Percentiles rank a stretch among this genome's conserved stretches.
phyloP scores from a whole-genome alignment of 345 rosid genomes.

The Populus davidiana region DNA sequence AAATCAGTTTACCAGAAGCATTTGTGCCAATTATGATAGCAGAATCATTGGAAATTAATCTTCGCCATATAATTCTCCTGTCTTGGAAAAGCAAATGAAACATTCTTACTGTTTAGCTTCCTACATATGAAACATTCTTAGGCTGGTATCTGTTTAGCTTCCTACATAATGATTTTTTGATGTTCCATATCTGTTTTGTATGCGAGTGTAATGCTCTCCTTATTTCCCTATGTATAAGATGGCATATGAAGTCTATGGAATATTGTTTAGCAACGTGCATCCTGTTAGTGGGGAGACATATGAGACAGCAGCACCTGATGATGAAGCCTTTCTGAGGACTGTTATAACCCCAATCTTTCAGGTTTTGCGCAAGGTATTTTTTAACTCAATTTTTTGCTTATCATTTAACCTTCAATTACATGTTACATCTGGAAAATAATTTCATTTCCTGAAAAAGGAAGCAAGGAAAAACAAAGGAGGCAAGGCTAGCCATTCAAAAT shows the following conservation, averaged over 20 bases:
- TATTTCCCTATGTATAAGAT: conserved; percentile 49
- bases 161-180: background rate
- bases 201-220: conserved; percentile 22
- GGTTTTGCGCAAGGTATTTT: conserved; percentile 66
- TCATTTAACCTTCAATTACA: background rate
- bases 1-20: background rate
- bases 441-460: conserved; percentile 57
- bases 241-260: conserved; percentile 64
- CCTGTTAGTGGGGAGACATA: conserved; percentile 54
- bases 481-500: conserved; percentile 87
- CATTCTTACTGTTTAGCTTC: too few relatives aligned
- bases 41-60: background rate
- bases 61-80: background rate
- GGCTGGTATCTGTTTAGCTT: background rate
- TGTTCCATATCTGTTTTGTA: background rate
- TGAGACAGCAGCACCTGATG: conserved; percentile 50
- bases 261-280: conserved; percentile 48
- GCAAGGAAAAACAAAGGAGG: conserved; percentile 74
- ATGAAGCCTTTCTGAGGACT: conserved; percentile 70
- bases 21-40: background rate
- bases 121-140: too few relatives aligned
- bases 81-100: background rate
- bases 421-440: conserved; percentile 15
- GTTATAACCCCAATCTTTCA: conserved; percentile 78
- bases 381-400: background rate